Percentiles rank a stretch among this genome's conserved stretches.
Evolutionary conservation across 2,329 filamentous ascomycete species (phyloP).

Genomic region (Calonectria hongkongensis): DNA sequence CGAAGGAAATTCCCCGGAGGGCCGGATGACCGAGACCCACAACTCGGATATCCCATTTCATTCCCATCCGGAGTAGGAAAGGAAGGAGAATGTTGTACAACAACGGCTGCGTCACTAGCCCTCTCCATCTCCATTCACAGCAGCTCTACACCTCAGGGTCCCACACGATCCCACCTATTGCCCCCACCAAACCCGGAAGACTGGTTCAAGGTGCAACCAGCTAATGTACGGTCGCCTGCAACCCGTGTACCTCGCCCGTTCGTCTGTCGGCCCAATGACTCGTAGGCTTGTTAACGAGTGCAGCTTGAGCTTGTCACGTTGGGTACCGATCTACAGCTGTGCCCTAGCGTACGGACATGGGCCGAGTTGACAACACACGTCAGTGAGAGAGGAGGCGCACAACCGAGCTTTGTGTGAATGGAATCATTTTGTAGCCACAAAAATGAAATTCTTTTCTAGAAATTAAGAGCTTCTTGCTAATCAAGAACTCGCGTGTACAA

Average conservation of each 20-base stretch:
- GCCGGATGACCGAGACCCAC: slow-evolving; percentile 26
- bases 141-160: slow-evolving; percentile 36
- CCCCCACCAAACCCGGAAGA: slow-evolving; percentile 50
- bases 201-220: slow-evolving; percentile 49
- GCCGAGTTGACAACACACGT: slow-evolving; percentile 25
- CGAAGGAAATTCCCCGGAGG: slow-evolving; percentile 15
- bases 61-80: slow-evolving; percentile 25
- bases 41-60: slow-evolving; percentile 23
- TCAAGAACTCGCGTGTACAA: slow-evolving; percentile 48
- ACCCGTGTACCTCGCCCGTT: slow-evolving; percentile 43
- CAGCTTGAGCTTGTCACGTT: slow-evolving; percentile 30
- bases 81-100: slow-evolving; percentile 30
- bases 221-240: slow-evolving; percentile 50
- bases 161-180: slow-evolving; percentile 48
- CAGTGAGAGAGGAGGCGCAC: slow-evolving; percentile 23
- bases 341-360: slow-evolving; percentile 20
- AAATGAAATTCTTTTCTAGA: slow-evolving; percentile 23
- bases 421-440: neutral
- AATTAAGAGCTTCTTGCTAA: slow-evolving; percentile 27
- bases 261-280: slow-evolving; percentile 32
- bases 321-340: slow-evolving; percentile 34
- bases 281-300: slow-evolving; percentile 4
- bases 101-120: slow-evolving; percentile 43
- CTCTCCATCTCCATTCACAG: slow-evolving; percentile 31
- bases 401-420: slow-evolving; percentile 14